Percentiles rank a stretch among this genome's conserved stretches.
phyloP scores from a whole-genome alignment of 2,329 filamentous ascomycete species.

The Passalora sequoiae region DNA sequence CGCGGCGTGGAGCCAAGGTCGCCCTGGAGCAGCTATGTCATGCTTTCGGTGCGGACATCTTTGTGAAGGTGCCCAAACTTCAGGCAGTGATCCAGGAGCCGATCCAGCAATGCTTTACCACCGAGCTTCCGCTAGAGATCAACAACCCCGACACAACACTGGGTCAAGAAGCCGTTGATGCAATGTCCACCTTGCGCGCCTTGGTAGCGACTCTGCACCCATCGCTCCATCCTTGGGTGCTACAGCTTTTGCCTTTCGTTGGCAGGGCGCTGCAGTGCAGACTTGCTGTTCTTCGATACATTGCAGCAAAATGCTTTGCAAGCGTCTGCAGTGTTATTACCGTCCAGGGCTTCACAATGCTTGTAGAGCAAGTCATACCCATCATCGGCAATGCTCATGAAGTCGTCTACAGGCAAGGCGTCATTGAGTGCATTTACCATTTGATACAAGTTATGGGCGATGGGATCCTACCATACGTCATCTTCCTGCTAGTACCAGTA shows the following conservation, averaged over 20 bases:
- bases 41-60: conserved; percentile 70
- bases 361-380: conserved; percentile 88
- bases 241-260: conserved; percentile 76
- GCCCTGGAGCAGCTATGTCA: conserved; percentile 80
- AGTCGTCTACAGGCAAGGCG: conserved; percentile 82
- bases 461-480: conserved; percentile 90
- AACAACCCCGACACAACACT: conserved; percentile 67
- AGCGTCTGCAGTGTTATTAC: conserved; percentile 96
- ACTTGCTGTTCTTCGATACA: conserved; percentile 89
- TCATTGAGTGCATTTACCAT: conserved; percentile 93
- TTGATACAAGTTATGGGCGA: conserved; percentile 98
- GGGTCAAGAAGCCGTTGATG: conserved; percentile 91
- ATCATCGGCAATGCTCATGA: conserved; percentile 88
- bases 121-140: conserved; percentile 63
- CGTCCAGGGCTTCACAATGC: conserved; percentile 88
- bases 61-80: conserved; percentile 80
- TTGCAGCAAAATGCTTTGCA: conserved; percentile 93
- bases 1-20: conserved; percentile 87
- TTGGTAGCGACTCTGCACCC: conserved; percentile 83
- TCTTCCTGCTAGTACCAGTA: conserved; percentile 96
- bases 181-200: conserved; percentile 84
- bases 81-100: conserved; percentile 75
- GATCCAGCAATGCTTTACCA: conserved; percentile 67
- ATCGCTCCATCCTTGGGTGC: conserved; percentile 71
- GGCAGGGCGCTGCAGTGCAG: conserved; percentile 82